These are phyloP conservation scores for Xylaria intraflava DNA, from an alignment of 495 filamentous ascomycete genomes.

Conservation along the genomic window DNA sequence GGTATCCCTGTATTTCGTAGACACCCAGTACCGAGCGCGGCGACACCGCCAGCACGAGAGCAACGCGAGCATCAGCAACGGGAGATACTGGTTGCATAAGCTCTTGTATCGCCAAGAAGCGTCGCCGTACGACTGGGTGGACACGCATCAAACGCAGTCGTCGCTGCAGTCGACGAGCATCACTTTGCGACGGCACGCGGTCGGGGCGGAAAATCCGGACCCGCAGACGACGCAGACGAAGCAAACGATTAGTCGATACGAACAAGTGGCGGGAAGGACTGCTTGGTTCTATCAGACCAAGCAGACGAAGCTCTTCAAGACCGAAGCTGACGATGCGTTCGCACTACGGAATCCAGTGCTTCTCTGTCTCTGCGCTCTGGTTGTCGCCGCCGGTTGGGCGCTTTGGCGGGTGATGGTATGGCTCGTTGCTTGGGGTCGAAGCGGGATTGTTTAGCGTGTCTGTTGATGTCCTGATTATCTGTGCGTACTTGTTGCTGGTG, in stretches of 20 bases:
- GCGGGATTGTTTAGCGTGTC: not conserved
- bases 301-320: constrained; percentile 43
- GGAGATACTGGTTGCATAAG: constrained; percentile 31
- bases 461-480: not conserved
- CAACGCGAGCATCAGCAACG: constrained; percentile 9
- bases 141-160: constrained; percentile 1
- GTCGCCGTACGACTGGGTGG: constrained; percentile 25
- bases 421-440: constrained; percentile 1
- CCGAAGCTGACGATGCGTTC: constrained; percentile 48
- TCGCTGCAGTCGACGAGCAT: not conserved
- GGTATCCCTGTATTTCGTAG: constrained; percentile 44
- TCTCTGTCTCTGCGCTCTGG: constrained; percentile 23
- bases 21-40: constrained; percentile 37
- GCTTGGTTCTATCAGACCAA: constrained; percentile 48
- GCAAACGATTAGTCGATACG: not conserved
- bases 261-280: too few relatives aligned
- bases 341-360: constrained; percentile 37
- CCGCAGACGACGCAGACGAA: not conserved
- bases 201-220: not conserved
- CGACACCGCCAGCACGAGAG: constrained; percentile 4
- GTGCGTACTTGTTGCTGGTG: too few relatives aligned
- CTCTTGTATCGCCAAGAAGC: constrained; percentile 27
- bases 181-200: not conserved
- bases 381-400: constrained; percentile 20
- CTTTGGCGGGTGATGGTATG: constrained; percentile 22